Base-by-base conservation (phyloP, 192 early-diverging fungal genomes). In the Chytriomyces hyalinus region DNA sequence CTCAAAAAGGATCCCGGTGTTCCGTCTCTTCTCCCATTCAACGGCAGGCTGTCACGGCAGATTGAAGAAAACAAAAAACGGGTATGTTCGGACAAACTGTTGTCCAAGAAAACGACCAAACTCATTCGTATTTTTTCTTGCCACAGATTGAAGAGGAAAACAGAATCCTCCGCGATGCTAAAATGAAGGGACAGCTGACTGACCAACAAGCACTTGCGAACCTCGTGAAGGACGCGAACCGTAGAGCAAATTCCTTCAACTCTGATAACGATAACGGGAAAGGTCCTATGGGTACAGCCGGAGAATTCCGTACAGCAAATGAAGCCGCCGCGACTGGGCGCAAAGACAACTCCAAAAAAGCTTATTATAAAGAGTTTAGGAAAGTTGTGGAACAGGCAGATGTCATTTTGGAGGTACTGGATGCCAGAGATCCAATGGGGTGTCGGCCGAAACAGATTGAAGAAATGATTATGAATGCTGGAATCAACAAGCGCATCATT, bases 361-460 rank as follows among this genome's bases (percentile, higher is more conserved):
- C 98, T 0, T 99, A 97, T 81, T 99, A 95, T 84, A 87, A 89
- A 80, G 98, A 98, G 82, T 99, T 99, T 83, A 90, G 93, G 64
- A 98, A 98, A 85, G 97, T 99, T 63, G 87, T 99, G 11, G 95
- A 98, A 80, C 87, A 94, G 67, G 95, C 97, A 15, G 98, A 99
- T 89, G 98, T 99, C 15, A 95, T 99, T 78, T 82, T 99, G 50
- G 95, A 98, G 78, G 92, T 99, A 0, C 84, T 99, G 65, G 98
- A 99, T 86, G 96, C 97, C 4, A 90, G 98, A 79, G 98, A 99
- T 83, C 98, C 98, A 10, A 84, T 99, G 45, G 98, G 98, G 46
- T 95, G 93, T 62, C 88, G 98, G 61, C 92, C 98, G 11, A 91
- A 86, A 65, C 90, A 96, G 80, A 92, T 99, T 69, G 98, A 99